Evolutionary conservation across 2,329 filamentous ascomycete species (phyloP), one percentile per base, ranked within the genome.

Genomic region (Monilinia fructigena): DNA sequence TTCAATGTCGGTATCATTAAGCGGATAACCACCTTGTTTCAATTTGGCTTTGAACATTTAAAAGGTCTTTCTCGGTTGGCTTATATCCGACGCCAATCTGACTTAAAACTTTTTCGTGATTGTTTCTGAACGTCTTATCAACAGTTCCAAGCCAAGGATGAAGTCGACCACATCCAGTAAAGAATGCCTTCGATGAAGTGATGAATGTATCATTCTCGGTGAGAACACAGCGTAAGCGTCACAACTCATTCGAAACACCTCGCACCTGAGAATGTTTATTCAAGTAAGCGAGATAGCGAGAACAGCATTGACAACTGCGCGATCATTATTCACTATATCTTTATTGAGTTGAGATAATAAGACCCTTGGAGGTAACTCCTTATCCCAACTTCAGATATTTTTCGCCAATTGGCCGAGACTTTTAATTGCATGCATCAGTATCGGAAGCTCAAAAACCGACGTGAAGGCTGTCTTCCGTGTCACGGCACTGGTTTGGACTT

Each of bases 141-240:
- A 73, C 66, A 59, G 72, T 73, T 16, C 40, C 68, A 23, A 73
- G 45, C 58, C 73, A 74, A 45, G 73, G 72, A 5, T 64, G 38
- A 3, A 74, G 68, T 35, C 62, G 28, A 0, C 69, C 48, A 23
- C 70, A 73, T n/a, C 68, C 62, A 35, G 45, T 50, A 45, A 59
- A 28, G 28, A 74, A 72, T 7, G 67, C 72, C 4, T 70, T 61
- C 16, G 68, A 67, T 23, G 72, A 64, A 11, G 47, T 54, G 3
- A 72, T 48, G 10, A 70, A 72, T 0, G 7, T 28, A 11, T 63
- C 69, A 1, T 48, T 68, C 23, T 42, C 66, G 5, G 50, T 56
- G 3, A 68, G 38, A 68, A 73, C 65, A 23, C 68, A 74, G 12
- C 67, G 35, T 35, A 40, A 71, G 56, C 10, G 1, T 12, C 14